phyloP scores from a whole-genome alignment of 176 grass and related monocot genomes.

The Paspalum notatum region DNA sequence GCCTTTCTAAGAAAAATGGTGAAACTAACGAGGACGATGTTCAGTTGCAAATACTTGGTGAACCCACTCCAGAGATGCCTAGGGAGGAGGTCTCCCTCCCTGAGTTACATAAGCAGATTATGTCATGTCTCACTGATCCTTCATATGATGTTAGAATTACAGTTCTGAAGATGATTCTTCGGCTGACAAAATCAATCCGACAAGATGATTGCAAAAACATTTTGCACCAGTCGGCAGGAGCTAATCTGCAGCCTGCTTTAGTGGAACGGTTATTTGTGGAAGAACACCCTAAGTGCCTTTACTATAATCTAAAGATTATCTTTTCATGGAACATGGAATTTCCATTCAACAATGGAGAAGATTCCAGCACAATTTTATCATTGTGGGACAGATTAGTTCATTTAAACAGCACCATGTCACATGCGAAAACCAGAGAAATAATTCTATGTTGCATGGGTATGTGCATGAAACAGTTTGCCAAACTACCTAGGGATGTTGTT shows the following conservation, averaged over 20 bases:
- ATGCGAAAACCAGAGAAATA: conserved; percentile 78
- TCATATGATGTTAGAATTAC: conserved; percentile 89
- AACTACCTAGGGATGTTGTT: conserved; percentile 48
- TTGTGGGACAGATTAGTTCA: conserved; percentile 88
- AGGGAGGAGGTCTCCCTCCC: conserved; percentile 36
- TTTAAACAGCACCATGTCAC: conserved; percentile 66
- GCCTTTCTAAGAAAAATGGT: conserved; percentile 55
- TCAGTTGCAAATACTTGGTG: conserved; percentile 55
- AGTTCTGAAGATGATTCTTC: conserved; percentile 79
- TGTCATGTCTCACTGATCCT: conserved; percentile 75
- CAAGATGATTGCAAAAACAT: conserved; percentile 44
- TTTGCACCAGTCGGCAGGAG: conserved; percentile 68
- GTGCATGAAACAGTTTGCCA: conserved; percentile 77
- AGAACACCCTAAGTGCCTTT: conserved; percentile 89
- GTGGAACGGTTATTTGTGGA: conserved; percentile 70
- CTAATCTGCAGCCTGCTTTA: conserved; percentile 60
- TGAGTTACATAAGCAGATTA: conserved; percentile 74
- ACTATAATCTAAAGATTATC: conserved; percentile 80
- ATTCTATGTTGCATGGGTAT: conserved; percentile 90
- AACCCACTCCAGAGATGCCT: conserved; percentile 38
- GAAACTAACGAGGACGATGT: conserved; percentile 54
- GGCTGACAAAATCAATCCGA: conserved; percentile 63
- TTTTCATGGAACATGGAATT: conserved; percentile 78
- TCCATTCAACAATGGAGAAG: conserved; percentile 51
- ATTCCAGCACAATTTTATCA: conserved; percentile 51